Conservation (phyloP, 495 filamentous ascomycete species). For the Pyrenula aspistea region DNA sequence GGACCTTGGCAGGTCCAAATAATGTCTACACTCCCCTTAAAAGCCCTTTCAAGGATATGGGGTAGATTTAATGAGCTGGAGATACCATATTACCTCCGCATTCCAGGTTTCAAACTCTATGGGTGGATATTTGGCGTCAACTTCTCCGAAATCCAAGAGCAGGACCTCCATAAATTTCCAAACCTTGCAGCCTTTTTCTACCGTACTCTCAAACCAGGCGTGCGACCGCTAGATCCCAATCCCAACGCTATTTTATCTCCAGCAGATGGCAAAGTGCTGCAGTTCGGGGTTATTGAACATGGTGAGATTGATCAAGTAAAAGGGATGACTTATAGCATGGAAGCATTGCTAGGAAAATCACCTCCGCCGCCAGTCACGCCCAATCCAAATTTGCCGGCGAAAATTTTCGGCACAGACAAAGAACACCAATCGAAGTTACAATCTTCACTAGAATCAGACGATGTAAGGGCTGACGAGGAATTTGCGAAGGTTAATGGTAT, state of each 20-base stretch:
- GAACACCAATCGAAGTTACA: conserved; percentile 18
- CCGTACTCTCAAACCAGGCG: conserved; percentile 79
- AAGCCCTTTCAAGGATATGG: conserved; percentile 87
- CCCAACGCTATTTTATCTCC: conserved; percentile 70
- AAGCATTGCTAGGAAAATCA: conserved; percentile 71
- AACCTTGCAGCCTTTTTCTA: conserved; percentile 98
- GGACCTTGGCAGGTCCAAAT: conserved; percentile 95
- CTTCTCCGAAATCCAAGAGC: conserved; percentile 74
- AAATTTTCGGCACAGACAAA: conserved; percentile 18
- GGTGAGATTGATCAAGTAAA: conserved; percentile 99
- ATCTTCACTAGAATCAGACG: conserved; percentile 37
- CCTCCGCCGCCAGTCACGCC: conserved; percentile 14
- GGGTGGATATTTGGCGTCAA: conserved; percentile 88
- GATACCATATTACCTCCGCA: conserved; percentile 79
- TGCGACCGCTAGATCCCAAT: conserved; percentile 75
- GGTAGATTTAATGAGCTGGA: conserved; percentile 88
- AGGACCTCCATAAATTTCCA: conserved; percentile 76
- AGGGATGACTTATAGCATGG: conserved; percentile 93
- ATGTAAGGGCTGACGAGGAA: conserved; percentile 69
- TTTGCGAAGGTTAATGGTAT: conserved; percentile 96
- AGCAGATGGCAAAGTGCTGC: conserved; percentile 79
- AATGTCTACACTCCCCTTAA: conserved; percentile 91
- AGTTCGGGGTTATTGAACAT: conserved; percentile 82
- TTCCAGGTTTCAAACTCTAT: conserved; percentile 94
- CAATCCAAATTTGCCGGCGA: conserved; percentile 12